Percentiles rank a stretch among this genome's conserved stretches.
These are phyloP conservation scores for Mortierella sp. DNA, from an alignment of 371 early-diverging fungal species.

Conservation along the genomic window DNA sequence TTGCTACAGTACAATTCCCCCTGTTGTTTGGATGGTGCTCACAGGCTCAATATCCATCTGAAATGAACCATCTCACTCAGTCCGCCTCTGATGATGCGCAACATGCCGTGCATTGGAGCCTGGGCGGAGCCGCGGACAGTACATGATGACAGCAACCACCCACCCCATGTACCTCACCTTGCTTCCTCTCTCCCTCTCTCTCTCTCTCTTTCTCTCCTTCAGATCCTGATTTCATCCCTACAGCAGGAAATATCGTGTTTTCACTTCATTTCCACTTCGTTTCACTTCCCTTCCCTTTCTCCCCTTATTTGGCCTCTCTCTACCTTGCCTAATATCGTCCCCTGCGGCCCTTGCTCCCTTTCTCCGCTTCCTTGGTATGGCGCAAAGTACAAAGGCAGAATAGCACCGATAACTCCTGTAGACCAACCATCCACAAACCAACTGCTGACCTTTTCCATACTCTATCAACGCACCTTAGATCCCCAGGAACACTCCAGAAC, in stretches of 20 bases:
- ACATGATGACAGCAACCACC: too few species aligned
- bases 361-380: background rate
- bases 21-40: too few species aligned
- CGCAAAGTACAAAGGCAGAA: background rate
- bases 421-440: too few species aligned
- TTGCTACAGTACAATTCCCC: too few species aligned
- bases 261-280: background rate
- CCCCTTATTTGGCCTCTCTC: background rate
- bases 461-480: background rate
- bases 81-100: too few species aligned
- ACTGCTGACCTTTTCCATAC: too few species aligned
- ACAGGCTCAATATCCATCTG: too few species aligned
- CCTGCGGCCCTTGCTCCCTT: background rate
- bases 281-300: background rate
- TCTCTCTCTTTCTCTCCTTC: background rate
- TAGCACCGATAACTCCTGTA: background rate
- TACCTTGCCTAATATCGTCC: background rate
- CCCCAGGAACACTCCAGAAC: background rate
- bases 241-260: too few species aligned
- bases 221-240: background rate
- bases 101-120: too few species aligned
- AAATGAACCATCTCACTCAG: too few species aligned
- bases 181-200: conserved; percentile 3
- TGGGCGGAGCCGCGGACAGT: too few species aligned
- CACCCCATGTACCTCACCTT: too few species aligned